These are phyloP conservation scores for Boletus subcaerulescens DNA, from an alignment of 768 basidiomycete genomes.

Conservation along the genomic window DNA sequence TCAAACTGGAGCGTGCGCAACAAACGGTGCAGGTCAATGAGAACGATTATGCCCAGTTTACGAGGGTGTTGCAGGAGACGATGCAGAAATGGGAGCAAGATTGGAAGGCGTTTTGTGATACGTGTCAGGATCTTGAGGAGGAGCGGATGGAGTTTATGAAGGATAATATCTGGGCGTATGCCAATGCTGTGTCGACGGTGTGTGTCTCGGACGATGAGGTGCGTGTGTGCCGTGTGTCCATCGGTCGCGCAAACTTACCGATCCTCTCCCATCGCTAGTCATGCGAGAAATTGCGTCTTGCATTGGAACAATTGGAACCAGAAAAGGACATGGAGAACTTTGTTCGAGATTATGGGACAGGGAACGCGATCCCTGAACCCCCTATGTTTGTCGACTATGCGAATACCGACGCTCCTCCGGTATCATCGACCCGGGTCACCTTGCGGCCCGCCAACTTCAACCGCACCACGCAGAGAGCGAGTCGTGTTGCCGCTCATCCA, in stretches of 20 bases:
- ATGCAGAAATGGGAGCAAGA: constrained; percentile 84
- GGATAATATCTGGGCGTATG: constrained; percentile 93
- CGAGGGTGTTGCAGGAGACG: constrained; percentile 75
- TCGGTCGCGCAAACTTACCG: not conserved
- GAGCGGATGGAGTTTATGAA: constrained; percentile 93
- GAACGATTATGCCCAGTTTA: constrained; percentile 87
- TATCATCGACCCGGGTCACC: constrained; percentile 52
- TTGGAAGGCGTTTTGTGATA: constrained; percentile 94
- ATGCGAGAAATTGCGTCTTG: constrained; percentile 83
- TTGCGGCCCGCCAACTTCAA: constrained; percentile 57
- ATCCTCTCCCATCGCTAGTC: constrained; percentile 48
- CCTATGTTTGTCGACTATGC: constrained; percentile 85
- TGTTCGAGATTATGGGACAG: constrained; percentile 86
- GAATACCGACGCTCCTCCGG: constrained; percentile 60
- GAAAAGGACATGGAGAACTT: constrained; percentile 88
- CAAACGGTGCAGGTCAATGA: constrained; percentile 90
- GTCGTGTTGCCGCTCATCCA: constrained; percentile 20
- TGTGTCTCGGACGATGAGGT: constrained; percentile 97
- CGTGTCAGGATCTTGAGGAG: constrained; percentile 94
- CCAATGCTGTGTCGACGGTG: constrained; percentile 93
- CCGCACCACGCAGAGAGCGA: constrained; percentile 38
- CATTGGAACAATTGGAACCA: constrained; percentile 86
- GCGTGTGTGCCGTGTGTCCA: constrained; percentile 28
- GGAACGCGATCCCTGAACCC: constrained; percentile 82
- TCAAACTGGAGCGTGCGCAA: constrained; percentile 85